These are phyloP conservation scores for Cercospora janseana DNA, from an alignment of 2,329 filamentous ascomycete species.

Conservation along the genomic window DNA sequence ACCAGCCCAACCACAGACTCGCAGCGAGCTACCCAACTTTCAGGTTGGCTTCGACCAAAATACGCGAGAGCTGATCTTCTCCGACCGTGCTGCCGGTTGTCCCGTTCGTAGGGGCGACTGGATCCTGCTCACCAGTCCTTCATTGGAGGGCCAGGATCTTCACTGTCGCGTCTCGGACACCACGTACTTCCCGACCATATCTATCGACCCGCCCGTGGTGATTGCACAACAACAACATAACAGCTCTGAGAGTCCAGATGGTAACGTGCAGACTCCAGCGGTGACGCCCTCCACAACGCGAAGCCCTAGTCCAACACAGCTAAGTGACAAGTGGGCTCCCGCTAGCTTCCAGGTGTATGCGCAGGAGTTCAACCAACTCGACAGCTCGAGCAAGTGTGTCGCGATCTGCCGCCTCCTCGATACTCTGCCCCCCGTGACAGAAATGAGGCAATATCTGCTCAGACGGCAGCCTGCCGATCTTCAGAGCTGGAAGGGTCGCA, in stretches of 20 bases:
- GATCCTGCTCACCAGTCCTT: conserved; percentile 43
- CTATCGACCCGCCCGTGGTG: conserved; percentile 31
- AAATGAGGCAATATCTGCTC: conserved; percentile 53
- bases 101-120: conserved; percentile 51
- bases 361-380: conserved; percentile 58
- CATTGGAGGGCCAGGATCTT: conserved; percentile 28
- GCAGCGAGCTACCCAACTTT: conserved; percentile 13
- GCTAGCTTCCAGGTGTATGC: conserved; percentile 50
- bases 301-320: conserved; percentile 21
- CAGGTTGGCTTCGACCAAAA: conserved; percentile 37
- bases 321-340: conserved; percentile 31
- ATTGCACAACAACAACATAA: conserved; percentile 5
- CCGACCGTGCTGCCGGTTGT: conserved; percentile 25
- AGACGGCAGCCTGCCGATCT: conserved; percentile 42
- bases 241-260: background rate
- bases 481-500: conserved; percentile 55
- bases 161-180: conserved; percentile 54
- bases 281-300: conserved; percentile 18
- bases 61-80: conserved; percentile 47
- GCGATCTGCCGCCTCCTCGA: conserved; percentile 55
- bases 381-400: conserved; percentile 46
- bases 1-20: background rate
- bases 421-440: conserved; percentile 59
- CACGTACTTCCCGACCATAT: conserved; percentile 46
- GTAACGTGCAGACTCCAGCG: background rate